These are phyloP conservation scores for Paraphaeosphaeria sporulosa DNA, from an alignment of 2,329 filamentous ascomycete genomes.

Conservation along the genomic window DNA sequence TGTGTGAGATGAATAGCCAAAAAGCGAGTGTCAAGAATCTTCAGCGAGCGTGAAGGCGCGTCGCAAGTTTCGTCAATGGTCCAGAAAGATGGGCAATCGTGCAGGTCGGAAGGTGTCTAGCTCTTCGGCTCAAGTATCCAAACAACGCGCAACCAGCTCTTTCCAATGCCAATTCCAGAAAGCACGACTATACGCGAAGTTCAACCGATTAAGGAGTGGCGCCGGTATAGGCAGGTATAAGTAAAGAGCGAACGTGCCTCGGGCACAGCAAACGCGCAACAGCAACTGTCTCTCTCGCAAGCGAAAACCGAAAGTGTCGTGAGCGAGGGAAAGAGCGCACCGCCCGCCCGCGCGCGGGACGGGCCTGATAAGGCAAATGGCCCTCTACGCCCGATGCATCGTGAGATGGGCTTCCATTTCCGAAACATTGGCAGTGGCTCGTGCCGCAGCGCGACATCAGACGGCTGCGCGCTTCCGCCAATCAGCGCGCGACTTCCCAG, in stretches of 20 bases:
- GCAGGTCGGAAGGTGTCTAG: neutral
- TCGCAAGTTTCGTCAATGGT: neutral
- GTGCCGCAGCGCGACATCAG: neutral
- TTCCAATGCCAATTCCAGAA: conserved; percentile 4
- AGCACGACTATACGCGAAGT: neutral
- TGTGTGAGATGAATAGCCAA: neutral
- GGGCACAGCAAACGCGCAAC: conserved; percentile 9
- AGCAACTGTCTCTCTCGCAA: neutral
- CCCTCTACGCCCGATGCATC: conserved; percentile 2
- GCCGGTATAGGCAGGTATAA: neutral
- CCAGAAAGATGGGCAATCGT: neutral
- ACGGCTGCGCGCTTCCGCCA: neutral
- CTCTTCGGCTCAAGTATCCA: neutral
- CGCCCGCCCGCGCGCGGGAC: neutral
- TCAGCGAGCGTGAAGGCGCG: neutral
- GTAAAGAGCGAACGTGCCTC: conserved; percentile 14
- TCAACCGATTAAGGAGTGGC: neutral
- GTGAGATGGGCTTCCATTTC: neutral
- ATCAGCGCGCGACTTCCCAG: neutral
- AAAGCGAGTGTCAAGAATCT: neutral
- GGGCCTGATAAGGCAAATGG: conserved; percentile 1
- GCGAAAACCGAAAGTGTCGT: neutral
- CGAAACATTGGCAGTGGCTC: conserved; percentile 4
- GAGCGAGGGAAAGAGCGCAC: neutral
- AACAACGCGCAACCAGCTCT: conserved; percentile 2